Base-by-base conservation (phyloP, 805 yeast genomes). In the Pichia scutulata region DNA sequence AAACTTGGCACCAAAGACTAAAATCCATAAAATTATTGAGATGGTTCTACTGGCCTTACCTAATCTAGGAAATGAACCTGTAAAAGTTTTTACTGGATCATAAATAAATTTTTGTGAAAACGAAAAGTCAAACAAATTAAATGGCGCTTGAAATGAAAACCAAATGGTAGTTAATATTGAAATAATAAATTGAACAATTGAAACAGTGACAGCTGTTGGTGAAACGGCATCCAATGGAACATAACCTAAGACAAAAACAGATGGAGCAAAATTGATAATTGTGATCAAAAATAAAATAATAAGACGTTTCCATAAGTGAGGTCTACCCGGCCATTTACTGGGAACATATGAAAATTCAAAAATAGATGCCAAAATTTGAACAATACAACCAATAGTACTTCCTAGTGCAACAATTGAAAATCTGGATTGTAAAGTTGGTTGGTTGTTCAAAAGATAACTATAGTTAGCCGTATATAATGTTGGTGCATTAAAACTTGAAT, bases 401-500 rank as follows among this genome's bases (percentile, higher is more conserved):
- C 77, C 81, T 10, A 77, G 58, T 0, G 80, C 61, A 28, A 74
- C 71, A 9, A 70, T 67, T 0, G 81, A 64, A 61, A 70, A 67
- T 43, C 67, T 68, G 0, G 73, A 68, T 52, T 75, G 80, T 1
- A 68, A 57, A 4, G 75, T 70, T 4, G 80, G 81, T 33, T 65
- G 70, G 47, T 73, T 74, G 56, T 76, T 66, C 36, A 71, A 41
- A 33, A 69, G 48, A 49, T 70, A 76, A 33, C 55, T 48, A 53
- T 74, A 76, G 41, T 72, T 57, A 23, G 59, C 61, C 8, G 81
- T 77, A 60, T 75, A 77, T 7, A 77, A 56, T 6, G 76, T 64
- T 1, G 80, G 78, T 0, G 81, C 70, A 54, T 77, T 77, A 55
- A 75, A 74, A 50, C 75, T 68, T 6, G 78, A 73, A 53, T 67